A percentile compares a stretch with the other conserved stretches of the same genome.
These are phyloP conservation scores for Paradendryphiella salina DNA, from an alignment of 2,329 filamentous ascomycete genomes.

Conservation along the genomic window DNA sequence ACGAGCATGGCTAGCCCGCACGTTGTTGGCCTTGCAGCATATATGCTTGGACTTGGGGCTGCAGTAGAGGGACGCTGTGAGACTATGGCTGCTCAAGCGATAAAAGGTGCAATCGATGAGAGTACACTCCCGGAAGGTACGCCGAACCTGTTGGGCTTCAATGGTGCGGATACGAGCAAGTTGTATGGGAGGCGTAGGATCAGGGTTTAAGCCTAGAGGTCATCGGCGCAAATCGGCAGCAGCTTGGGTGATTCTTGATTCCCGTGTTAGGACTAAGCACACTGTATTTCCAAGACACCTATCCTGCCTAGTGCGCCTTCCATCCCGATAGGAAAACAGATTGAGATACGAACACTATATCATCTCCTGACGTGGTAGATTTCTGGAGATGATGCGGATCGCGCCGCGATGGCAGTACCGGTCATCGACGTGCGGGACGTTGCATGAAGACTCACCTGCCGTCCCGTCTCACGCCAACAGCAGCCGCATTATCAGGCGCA, in stretches of 20 bases:
- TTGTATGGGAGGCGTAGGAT: not conserved
- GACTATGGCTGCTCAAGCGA: conserved; percentile 51
- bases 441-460: conserved; percentile 5
- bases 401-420: not conserved
- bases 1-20: conserved; percentile 72
- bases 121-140: conserved; percentile 47
- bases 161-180: conserved; percentile 40
- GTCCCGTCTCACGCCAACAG: not conserved
- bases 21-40: conserved; percentile 68
- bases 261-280: not conserved
- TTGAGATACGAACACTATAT: too few species aligned
- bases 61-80: conserved; percentile 50
- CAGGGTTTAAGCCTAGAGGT: not conserved
- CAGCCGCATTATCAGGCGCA: not conserved
- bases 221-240: not conserved
- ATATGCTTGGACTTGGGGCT: conserved; percentile 59
- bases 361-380: too few species aligned
- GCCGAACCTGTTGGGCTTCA: conserved; percentile 57
- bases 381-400: not conserved
- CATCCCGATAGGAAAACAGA: not conserved
- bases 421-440: not conserved
- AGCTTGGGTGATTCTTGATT: not conserved
- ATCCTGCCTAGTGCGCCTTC: not conserved
- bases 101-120: conserved; percentile 42
- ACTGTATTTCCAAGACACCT: not conserved